Evolutionary conservation across 345 rosid species (phyloP).

Genomic region (Arabidopsis arenosa): DNA sequence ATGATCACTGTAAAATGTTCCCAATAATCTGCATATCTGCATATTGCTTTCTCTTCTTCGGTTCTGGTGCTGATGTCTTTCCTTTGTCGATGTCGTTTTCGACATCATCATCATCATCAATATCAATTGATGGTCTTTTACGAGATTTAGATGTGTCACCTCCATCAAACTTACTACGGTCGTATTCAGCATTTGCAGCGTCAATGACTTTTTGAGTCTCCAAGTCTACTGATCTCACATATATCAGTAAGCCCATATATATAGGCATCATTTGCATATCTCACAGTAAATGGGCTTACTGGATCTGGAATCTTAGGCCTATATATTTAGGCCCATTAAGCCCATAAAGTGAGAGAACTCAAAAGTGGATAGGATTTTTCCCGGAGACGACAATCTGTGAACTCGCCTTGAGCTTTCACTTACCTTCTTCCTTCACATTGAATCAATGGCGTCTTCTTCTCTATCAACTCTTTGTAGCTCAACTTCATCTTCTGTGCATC

Average conservation of each 20-base stretch:
- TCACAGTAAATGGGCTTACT: neutral
- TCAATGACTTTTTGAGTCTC: too few relatives aligned
- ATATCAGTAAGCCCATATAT: too few relatives aligned
- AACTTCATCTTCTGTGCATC: conserved; percentile 37
- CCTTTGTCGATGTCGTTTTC: too few relatives aligned
- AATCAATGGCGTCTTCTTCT: conserved; percentile 65
- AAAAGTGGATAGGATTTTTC: conserved; percentile 44
- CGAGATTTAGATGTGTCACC: neutral
- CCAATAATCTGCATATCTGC: neutral
- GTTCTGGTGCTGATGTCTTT: neutral
- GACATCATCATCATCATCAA: neutral
- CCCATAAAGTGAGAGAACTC: conserved; percentile 31
- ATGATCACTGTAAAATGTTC: neutral
- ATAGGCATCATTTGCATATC: too few relatives aligned
- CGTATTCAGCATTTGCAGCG: neutral
- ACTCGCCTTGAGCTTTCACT: neutral
- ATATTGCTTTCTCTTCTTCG: neutral
- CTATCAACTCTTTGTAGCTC: conserved; percentile 44
- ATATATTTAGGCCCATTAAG: neutral
- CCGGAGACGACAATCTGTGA: conserved; percentile 32
- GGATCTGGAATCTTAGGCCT: neutral
- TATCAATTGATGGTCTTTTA: neutral
- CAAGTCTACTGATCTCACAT: too few relatives aligned
- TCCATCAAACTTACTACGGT: neutral
- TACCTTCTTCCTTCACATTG: neutral